A percentile compares a stretch with the other conserved stretches of the same genome.
These are phyloP conservation scores for Chenopodium quinoa DNA, from an alignment of 148 eudicot genomes.

Conservation along the genomic window DNA sequence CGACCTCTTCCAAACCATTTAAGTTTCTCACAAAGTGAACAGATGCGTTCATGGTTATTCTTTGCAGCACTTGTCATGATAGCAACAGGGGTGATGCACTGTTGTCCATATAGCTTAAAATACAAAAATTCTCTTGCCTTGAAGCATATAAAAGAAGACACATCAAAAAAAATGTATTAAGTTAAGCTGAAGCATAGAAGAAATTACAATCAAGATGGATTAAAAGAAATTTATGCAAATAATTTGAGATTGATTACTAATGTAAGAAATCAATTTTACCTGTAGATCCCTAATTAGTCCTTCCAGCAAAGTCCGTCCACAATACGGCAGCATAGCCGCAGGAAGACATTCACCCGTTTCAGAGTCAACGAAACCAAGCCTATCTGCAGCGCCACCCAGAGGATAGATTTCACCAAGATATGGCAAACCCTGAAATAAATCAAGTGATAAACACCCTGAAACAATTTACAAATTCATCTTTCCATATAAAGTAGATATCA, in stretches of 20 bases:
- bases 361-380: slow-evolving; percentile 93
- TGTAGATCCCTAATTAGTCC: slow-evolving; percentile 98
- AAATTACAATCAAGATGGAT: not conserved
- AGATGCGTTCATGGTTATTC: slow-evolving; percentile 74
- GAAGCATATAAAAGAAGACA: slow-evolving; percentile 25
- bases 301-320: slow-evolving; percentile 91
- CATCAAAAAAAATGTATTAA: not conserved
- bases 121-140: slow-evolving; percentile 95
- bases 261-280: slow-evolving; percentile 42
- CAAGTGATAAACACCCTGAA: slow-evolving; percentile 25
- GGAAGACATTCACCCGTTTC: slow-evolving; percentile 94
- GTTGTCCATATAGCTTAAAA: slow-evolving; percentile 83
- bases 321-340: slow-evolving; percentile 97
- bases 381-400: slow-evolving; percentile 96
- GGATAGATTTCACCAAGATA: slow-evolving; percentile 97
- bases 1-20: slow-evolving; percentile 95
- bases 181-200: slow-evolving; percentile 3
- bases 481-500: slow-evolving; percentile 16
- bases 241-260: not conserved
- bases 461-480: not conserved
- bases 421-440: slow-evolving; percentile 81
- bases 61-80: slow-evolving; percentile 98
- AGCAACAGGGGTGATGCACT: slow-evolving; percentile 94
- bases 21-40: slow-evolving; percentile 72
- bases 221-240: slow-evolving; percentile 11